Percentiles rank a stretch among this genome's conserved stretches.
Conservation (phyloP, 495 filamentous ascomycete species). For the Cudoniella acicularis region DNA sequence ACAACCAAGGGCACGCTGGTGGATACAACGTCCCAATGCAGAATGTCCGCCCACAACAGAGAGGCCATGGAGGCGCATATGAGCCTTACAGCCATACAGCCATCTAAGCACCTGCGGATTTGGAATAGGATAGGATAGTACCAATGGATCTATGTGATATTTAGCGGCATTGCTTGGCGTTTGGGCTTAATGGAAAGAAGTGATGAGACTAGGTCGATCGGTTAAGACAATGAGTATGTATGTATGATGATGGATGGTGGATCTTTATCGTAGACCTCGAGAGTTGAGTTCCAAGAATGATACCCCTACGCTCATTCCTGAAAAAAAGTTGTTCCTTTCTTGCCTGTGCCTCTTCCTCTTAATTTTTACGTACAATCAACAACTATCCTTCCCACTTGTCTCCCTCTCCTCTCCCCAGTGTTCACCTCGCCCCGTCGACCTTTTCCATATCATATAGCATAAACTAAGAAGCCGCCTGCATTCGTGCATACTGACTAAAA, state of each 20-base stretch:
- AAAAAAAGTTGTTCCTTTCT: background rate
- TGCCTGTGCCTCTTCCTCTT: too few relatives aligned
- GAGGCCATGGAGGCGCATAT: constrained; percentile 41
- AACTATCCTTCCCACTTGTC: too few relatives aligned
- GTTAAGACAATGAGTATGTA: background rate
- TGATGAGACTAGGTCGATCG: background rate
- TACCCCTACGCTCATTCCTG: background rate
- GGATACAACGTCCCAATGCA: constrained; percentile 26
- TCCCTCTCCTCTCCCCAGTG: too few relatives aligned
- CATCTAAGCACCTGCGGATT: constrained; percentile 27
- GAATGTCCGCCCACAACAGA: constrained; percentile 18
- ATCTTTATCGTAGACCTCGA: background rate
- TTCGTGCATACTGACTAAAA: too few relatives aligned
- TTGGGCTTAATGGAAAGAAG: background rate
- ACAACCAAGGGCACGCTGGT: constrained; percentile 14
- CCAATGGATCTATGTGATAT: background rate
- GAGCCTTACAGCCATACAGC: constrained; percentile 50
- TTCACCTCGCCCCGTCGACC: too few relatives aligned
- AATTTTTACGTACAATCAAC: too few relatives aligned
- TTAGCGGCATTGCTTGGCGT: background rate
- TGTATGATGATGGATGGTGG: background rate
- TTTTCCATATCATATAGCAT: too few relatives aligned
- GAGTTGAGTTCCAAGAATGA: background rate
- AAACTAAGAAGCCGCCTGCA: too few relatives aligned
- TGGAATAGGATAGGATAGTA: background rate